These are phyloP conservation scores for Aquilaria sinensis DNA, from an alignment of 345 rosid species.

Conservation along the genomic window DNA sequence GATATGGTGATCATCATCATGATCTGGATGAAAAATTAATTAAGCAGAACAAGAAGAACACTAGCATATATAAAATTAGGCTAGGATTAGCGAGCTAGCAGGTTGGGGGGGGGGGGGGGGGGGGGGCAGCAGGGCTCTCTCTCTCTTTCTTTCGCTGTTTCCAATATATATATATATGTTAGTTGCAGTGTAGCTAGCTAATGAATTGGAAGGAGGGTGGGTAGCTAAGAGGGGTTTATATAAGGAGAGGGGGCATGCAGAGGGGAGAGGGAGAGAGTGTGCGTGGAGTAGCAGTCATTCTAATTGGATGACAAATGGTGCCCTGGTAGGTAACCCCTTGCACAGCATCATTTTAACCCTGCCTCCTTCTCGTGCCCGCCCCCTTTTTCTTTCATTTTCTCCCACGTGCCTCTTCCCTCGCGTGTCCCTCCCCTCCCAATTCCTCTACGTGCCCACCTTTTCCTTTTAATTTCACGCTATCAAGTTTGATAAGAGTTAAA, in stretches of 20 bases:
- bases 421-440: slow-evolving; percentile 11
- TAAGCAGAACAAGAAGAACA: neutral
- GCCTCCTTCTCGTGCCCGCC: too few species aligned
- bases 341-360: slow-evolving; percentile 31
- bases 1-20: neutral
- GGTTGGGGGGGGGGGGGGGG: neutral
- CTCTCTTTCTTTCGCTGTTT: slow-evolving; percentile 4
- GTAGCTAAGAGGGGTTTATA: slow-evolving; percentile 24
- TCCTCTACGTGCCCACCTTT: too few species aligned
- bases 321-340: slow-evolving; percentile 45
- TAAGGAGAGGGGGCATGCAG: slow-evolving; percentile 15
- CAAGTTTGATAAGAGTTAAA: too few species aligned
- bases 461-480: too few species aligned
- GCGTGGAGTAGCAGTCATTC: slow-evolving; percentile 44
- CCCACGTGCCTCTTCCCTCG: slow-evolving; percentile 16
- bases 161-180: slow-evolving; percentile 9
- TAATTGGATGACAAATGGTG: slow-evolving; percentile 74
- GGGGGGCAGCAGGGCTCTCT: slow-evolving; percentile 11
- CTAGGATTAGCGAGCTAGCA: neutral
- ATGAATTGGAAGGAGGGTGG: slow-evolving; percentile 14
- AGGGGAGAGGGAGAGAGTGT: slow-evolving; percentile 17
- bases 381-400: neutral
- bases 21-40: neutral
- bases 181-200: slow-evolving; percentile 1
- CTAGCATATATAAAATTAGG: neutral